Evolutionary conservation across 2,329 filamentous ascomycete genomes (phyloP), one percentile per base, ranked within the genome.

Genomic region (Scleromitrula shiraiana): DNA sequence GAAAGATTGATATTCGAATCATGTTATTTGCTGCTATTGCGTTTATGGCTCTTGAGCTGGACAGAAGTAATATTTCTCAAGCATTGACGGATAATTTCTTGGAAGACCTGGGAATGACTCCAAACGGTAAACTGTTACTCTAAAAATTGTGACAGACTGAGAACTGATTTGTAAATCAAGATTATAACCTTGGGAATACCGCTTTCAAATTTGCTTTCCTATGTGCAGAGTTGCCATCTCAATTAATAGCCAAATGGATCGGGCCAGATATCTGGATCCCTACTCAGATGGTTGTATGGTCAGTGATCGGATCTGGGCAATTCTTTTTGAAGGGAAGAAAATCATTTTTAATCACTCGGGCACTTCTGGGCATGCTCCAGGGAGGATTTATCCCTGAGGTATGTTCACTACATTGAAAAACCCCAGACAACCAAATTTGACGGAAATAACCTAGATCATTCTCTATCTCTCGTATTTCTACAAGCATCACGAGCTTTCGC

Each of bases 71-170:
- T 57, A 69, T 82, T 9, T 55, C 57, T 3, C 78, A 79, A 56
- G 80, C 78, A 4, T 66, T 79, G 23, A 77, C 76, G 0, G 78
- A 82, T 60, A 80, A 79, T 51, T 73, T 84, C 65, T 64, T 84
- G 3, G 67, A 63, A 53, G 81, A 80, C 42, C 60, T 73, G n/a
- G 57, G 61, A 2, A 54, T 73, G 74, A 69, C 44, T 65, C 67
- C 54, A 0, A 65, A 76, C 52, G 68, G 69, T 71, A 42, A 30
- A 59, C 8, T 19, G 7, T 15, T 15, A 33, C 30, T 4, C 12
- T 9, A 26, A 5, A 15, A 15, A 27, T 12, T 14, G 14, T 26
- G 14, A 27, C 15, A 7, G 1, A 19, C 20, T 19, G 14, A 26
- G 7, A 17, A 26, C 37, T 40, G 37, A 40, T 40, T 41, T 55